These are phyloP conservation scores for Mortierella sp. DNA, from an alignment of 371 early-diverging fungal species.

Conservation along the genomic window DNA sequence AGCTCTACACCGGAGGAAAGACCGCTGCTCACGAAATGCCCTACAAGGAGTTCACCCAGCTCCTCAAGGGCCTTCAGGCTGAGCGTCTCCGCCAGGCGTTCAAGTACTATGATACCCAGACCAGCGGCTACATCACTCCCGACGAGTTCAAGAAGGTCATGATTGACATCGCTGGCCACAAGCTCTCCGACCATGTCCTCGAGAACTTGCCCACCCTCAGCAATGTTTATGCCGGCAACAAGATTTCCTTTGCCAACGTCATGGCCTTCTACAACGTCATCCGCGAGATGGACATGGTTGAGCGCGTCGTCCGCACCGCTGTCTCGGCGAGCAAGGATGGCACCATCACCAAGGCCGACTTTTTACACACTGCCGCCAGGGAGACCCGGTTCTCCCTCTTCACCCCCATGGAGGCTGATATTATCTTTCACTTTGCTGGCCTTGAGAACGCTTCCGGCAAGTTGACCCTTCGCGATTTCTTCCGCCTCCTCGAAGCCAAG, in stretches of 20 bases:
- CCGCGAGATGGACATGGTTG: constrained; percentile 81
- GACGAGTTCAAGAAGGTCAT: constrained; percentile 79
- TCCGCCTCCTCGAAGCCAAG: constrained; percentile 75
- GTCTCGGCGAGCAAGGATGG: constrained; percentile 66
- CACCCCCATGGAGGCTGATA: constrained; percentile 88
- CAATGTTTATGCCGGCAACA: constrained; percentile 72
- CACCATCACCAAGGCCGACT: constrained; percentile 73
- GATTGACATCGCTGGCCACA: constrained; percentile 75
- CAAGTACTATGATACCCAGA: constrained; percentile 76
- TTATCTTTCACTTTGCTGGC: constrained; percentile 86
- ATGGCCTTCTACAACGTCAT: constrained; percentile 85
- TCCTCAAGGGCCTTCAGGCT: constrained; percentile 84
- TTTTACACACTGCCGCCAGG: constrained; percentile 71
- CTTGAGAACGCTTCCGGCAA: constrained; percentile 71
- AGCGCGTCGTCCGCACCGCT: constrained; percentile 71
- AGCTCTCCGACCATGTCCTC: constrained; percentile 78
- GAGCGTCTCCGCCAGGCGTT: constrained; percentile 87
- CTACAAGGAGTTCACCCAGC: constrained; percentile 86
- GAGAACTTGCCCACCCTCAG: constrained; percentile 79
- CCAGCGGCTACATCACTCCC: constrained; percentile 76
- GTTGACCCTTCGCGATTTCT: constrained; percentile 72
- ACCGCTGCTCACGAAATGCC: constrained; percentile 70
- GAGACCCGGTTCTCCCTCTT: constrained; percentile 76
- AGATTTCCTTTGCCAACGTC: constrained; percentile 73
- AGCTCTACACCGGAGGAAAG: constrained; percentile 75